A percentile compares a stretch with the other conserved stretches of the same genome.
Evolutionary conservation across 116 monocot species (phyloP).

Genomic region (Cymodocea nodosa): DNA sequence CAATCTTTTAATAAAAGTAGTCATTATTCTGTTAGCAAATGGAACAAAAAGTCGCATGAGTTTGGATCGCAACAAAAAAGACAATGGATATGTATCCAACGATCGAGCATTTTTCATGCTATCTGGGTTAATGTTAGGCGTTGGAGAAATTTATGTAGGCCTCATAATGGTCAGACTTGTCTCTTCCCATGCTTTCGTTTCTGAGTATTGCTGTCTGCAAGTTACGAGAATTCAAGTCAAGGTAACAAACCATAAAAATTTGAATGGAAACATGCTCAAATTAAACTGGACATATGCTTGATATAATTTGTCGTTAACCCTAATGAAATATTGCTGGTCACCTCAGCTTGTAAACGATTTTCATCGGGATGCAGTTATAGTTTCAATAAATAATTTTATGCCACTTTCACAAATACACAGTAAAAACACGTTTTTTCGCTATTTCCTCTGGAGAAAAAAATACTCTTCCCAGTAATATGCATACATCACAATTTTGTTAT

Average conservation of each 20-base stretch:
- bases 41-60: too few species aligned
- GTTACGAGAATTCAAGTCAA: background rate
- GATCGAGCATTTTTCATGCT: too few species aligned
- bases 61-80: too few species aligned
- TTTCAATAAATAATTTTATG: background rate
- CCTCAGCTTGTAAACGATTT: background rate
- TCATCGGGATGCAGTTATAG: background rate
- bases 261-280: background rate
- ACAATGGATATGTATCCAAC: too few species aligned
- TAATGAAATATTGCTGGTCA: too few species aligned
- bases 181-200: constrained; percentile 1
- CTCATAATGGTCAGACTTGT: constrained; percentile 32
- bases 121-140: constrained; percentile 3
- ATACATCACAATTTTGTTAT: background rate
- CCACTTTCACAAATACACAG: background rate
- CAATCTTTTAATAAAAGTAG: too few species aligned
- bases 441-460: background rate
- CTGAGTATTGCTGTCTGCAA: constrained; percentile 55
- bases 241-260: background rate
- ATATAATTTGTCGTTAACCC: too few species aligned
- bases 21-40: too few species aligned
- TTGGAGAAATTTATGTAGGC: constrained; percentile 25
- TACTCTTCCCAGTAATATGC: background rate
- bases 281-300: background rate
- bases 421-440: too few species aligned